These are phyloP conservation scores for Candida sithepensis DNA, from an alignment of 805 yeast species.

Conservation along the genomic window DNA sequence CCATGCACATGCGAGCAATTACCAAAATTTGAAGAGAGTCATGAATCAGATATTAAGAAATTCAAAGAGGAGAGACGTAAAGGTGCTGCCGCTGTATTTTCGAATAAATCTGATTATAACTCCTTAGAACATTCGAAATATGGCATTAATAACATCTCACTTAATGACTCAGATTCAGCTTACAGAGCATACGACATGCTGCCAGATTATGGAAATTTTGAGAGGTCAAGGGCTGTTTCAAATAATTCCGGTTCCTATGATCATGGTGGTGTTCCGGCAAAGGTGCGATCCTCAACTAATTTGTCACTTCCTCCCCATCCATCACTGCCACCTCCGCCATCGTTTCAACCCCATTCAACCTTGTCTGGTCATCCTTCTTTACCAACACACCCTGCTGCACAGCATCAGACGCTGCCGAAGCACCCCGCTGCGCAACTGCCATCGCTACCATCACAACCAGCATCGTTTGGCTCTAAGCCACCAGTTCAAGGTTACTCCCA, in stretches of 20 bases:
- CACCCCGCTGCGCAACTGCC: too few species aligned
- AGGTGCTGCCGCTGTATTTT: constrained; percentile 1
- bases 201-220: background rate
- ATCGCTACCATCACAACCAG: background rate
- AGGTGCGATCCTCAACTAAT: background rate
- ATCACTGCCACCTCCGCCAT: background rate
- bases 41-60: constrained; percentile 75
- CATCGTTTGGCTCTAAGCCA: background rate
- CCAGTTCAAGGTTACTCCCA: background rate
- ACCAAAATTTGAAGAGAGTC: constrained; percentile 78
- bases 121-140: constrained; percentile 19
- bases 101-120: constrained; percentile 10
- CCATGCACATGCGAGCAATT: constrained; percentile 54
- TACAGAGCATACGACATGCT: background rate
- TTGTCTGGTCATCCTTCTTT: background rate
- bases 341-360: too few species aligned
- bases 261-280: background rate
- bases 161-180: background rate
- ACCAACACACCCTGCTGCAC: background rate
- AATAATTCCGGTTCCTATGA: background rate
- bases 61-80: constrained; percentile 38
- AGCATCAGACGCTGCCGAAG: background rate
- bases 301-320: background rate
- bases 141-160: constrained; percentile 8
- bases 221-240: background rate